Percentiles rank a stretch among this genome's conserved stretches.
These are phyloP conservation scores for Candida khao-thaluensis DNA, from an alignment of 805 yeast species.

Conservation along the genomic window DNA sequence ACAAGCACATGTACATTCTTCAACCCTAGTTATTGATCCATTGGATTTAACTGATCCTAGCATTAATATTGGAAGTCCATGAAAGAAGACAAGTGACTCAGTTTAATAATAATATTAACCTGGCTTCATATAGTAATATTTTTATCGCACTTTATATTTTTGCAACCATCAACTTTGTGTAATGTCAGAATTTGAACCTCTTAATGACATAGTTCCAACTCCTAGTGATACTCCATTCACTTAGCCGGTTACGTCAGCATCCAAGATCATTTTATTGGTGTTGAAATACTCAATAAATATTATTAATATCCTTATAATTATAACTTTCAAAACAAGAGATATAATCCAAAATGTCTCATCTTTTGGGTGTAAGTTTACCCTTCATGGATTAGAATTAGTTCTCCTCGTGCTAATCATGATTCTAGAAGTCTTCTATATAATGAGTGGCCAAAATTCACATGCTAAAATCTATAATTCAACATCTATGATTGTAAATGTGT, in stretches of 20 bases:
- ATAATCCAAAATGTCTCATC: background rate
- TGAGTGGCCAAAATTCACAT: background rate
- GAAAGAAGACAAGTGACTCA: too few species aligned
- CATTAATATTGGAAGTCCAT: conserved; percentile 14
- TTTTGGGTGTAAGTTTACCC: background rate
- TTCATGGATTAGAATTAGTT: conserved; percentile 7
- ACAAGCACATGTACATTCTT: background rate
- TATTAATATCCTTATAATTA: background rate
- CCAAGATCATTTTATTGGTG: too few species aligned
- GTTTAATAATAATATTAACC: too few species aligned
- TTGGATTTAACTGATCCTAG: conserved; percentile 8
- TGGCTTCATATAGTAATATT: too few species aligned
- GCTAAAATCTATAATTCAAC: background rate
- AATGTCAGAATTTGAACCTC: background rate
- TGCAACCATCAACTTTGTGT: conserved; percentile 2
- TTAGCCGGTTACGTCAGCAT: too few species aligned
- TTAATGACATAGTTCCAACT: too few species aligned
- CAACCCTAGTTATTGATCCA: background rate
- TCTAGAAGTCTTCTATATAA: background rate
- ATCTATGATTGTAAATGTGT: conserved; percentile 1
- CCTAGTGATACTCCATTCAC: too few species aligned
- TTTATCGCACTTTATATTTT: background rate
- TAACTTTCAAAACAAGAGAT: conserved; percentile 9
- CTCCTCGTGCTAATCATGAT: background rate
- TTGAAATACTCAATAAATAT: conserved; percentile 1